Conservation (phyloP, 176 grass and related monocot genomes). For the Thalia dealbata region DNA sequence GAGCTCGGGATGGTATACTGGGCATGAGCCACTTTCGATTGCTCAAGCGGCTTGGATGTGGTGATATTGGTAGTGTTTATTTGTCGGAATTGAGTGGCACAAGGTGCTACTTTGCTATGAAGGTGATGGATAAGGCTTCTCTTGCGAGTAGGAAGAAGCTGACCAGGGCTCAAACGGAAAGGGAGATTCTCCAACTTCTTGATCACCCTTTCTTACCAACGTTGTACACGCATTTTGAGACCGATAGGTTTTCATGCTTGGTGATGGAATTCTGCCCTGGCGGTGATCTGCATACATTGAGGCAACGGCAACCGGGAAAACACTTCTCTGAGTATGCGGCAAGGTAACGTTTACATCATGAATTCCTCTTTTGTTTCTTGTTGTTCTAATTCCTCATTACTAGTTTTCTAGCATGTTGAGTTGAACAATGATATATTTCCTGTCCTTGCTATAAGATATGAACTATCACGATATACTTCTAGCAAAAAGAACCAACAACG, state of each 20-base stretch:
- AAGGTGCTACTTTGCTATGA: conserved; percentile 63
- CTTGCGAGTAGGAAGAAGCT: conserved; percentile 13
- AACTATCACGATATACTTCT: too few species aligned
- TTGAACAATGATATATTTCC: neutral
- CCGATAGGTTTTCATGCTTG: too few species aligned
- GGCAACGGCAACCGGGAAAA: conserved; percentile 8
- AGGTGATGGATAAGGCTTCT: neutral
- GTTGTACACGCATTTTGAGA: too few species aligned
- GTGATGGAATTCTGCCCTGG: conserved; percentile 97
- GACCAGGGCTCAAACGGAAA: conserved; percentile 10
- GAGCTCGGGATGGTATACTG: conserved; percentile 46
- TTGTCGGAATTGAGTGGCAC: conserved; percentile 85
- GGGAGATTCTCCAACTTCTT: conserved; percentile 13
- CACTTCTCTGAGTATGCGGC: conserved; percentile 16
- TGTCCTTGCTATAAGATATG: neutral
- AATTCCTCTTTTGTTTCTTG: neutral
- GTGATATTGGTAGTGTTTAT: conserved; percentile 91
- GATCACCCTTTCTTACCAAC: conserved; percentile 13
- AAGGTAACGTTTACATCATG: neutral
- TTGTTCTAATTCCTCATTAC: neutral
- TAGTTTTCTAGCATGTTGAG: neutral
- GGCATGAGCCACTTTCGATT: conserved; percentile 97
- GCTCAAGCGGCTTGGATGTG: conserved; percentile 78
- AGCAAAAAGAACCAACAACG: neutral
- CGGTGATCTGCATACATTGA: conserved; percentile 86